Evolutionary conservation across 2,329 filamentous ascomycete genomes (phyloP), one percentile per base, ranked within the genome.

Genomic region (Colletotrichum paranaense): DNA sequence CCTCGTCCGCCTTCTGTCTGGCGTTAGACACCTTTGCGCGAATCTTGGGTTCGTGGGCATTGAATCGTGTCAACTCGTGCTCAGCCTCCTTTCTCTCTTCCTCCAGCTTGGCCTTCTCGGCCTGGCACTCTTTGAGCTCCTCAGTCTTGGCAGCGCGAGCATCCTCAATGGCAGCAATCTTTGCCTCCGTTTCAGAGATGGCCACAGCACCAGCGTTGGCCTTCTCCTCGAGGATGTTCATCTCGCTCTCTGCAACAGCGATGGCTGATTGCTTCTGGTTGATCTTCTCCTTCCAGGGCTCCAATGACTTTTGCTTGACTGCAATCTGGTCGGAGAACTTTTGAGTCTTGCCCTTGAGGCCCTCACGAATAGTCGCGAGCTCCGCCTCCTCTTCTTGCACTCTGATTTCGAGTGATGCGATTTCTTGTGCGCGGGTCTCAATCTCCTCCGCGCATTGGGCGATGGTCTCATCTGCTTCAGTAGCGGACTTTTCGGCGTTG

Each of bases 221-320:
- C 80, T 95, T 95, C 80, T 99, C 97, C 53, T 91, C 90, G 8
- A 99, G 88, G 70, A 99, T 98, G 73, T 95, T 93, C 77, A 98
- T 90, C 82, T 99, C 96, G 82, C 95, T 98, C 81, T 98, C 94
- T 1, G 97, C 95, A 12, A 99, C 95, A 4, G 96, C 96, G 76
- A 98, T 97, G 4, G 94, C 92, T 0, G 95, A 98, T 79, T 97
- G 93, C 82, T 98, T 98, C 80, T 98, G 93, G 82, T 97, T 98
- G 85, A 99, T 96, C 84, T 97, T 98, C 76, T 95, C 95, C 77
- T 93, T 95, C 97, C 97, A 99, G 0, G 97, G 97, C 83, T 98
- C 96, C 12, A 99, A 87, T 1, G 94, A 93, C 83, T 97, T 98
- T 80, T 99, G 97, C 84, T 98, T 98, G 5, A 88, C 89, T 0